Evolutionary conservation across 2,329 filamentous ascomycete species (phyloP), one percentile per base, ranked within the genome.

Genomic region (Xylaria sp.): DNA sequence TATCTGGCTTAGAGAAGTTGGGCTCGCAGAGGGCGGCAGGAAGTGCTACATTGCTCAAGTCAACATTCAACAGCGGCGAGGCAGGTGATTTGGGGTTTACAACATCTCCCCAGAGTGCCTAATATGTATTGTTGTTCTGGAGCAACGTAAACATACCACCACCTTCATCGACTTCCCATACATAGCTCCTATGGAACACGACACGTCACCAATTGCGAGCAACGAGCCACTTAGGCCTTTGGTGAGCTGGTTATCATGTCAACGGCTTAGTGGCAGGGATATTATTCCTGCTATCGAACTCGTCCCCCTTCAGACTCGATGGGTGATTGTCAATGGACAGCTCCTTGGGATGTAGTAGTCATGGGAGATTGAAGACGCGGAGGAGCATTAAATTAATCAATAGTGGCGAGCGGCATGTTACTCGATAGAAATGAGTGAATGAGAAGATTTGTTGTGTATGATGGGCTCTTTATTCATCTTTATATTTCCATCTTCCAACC

Each of bases 1-100:
- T 81, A 61, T 78, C 78, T 9, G 80, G 78, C 13, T 70, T 81
- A 50, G 80, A 81, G 69, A 81, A 82, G 72, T 63, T 79, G 32
- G 77, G 78, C 23, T 69, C 78, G 15, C 75, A 75, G 55, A 77
- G 76, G 63, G 74, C 76, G 1, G 78, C 76, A 1, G 80, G 81
- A 37, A 81, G 80, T 66, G 75, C 79, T 13, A 73, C 75, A 25
- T 71, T 76, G 25, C 74, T 78, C 59, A 77, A 78, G 58, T 77
- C 77, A 20, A 70, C 74, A 6, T 78, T 81, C 48, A 78, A 78
- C 62, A 74, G 69, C 25, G 79, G 69, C 25, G 79, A 81, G 59
- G 77, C 80, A 63, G 75, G 75, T 8, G 74, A 75, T 41, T 68
- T 76, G 2, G 66, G 64, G 18, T 73, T 74, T 55, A 37, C 76